Conservation (phyloP, 1,284 basidiomycete species). For the Sparassis latifolia region DNA sequence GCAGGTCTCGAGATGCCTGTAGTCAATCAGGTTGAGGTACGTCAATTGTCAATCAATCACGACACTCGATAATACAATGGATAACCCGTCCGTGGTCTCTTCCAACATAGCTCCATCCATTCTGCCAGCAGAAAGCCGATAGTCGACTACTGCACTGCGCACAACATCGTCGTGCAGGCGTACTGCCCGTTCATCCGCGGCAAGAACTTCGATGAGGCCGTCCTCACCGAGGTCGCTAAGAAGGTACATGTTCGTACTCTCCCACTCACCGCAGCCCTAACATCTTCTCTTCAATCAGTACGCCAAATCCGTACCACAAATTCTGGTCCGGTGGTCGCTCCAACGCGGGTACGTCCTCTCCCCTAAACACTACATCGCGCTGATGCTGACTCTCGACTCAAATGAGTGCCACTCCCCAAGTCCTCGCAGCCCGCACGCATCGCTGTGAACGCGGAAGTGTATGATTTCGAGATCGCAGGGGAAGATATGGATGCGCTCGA, state of each 20-base stretch:
- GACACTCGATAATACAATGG: background rate
- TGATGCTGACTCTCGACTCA: constrained; percentile 10
- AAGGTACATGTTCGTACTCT: constrained; percentile 26
- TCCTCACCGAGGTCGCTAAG: constrained; percentile 34
- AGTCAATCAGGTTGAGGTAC: constrained; percentile 69
- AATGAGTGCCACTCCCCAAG: constrained; percentile 46
- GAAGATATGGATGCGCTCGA: constrained; percentile 44
- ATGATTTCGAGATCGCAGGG: constrained; percentile 41
- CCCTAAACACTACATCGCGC: background rate
- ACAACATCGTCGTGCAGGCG: constrained; percentile 68
- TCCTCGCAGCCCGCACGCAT: constrained; percentile 42
- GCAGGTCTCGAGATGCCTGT: constrained; percentile 59
- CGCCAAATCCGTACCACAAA: constrained; percentile 46
- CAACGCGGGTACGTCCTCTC: constrained; percentile 37
- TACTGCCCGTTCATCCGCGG: constrained; percentile 50
- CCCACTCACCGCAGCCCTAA: background rate
- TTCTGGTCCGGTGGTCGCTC: constrained; percentile 64
- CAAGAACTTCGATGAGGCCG: constrained; percentile 30
- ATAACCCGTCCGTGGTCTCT: background rate
- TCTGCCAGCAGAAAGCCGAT: constrained; percentile 60
- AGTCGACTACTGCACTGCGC: constrained; percentile 49
- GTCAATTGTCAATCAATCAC: background rate
- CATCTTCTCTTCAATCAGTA: constrained; percentile 29
- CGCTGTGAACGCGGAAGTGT: constrained; percentile 42
- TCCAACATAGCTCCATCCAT: constrained; percentile 60